phyloP scores from a whole-genome alignment of 2,329 filamentous ascomycete species.

The Venturia asperata region DNA sequence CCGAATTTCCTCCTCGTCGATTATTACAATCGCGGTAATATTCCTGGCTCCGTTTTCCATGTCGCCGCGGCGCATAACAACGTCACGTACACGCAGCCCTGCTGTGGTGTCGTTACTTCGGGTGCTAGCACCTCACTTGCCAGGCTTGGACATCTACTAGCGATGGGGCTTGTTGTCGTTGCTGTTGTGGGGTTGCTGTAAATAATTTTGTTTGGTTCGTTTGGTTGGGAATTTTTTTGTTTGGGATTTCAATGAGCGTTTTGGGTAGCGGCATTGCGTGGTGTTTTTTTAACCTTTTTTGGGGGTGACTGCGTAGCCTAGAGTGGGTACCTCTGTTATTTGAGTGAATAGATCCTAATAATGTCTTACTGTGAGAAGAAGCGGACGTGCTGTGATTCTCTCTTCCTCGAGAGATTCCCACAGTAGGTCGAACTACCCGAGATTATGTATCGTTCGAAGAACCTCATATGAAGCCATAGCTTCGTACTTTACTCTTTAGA shows the following conservation, averaged over 20 bases:
- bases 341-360: neutral
- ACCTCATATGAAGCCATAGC: no score
- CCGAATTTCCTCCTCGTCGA: slow-evolving; percentile 38
- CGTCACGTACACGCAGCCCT: slow-evolving; percentile 57
- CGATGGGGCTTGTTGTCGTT: neutral
- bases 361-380: no score
- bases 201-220: neutral
- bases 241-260: neutral
- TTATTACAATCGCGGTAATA: slow-evolving; percentile 34
- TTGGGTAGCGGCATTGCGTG: slow-evolving; percentile 15
- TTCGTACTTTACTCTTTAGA: no score
- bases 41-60: slow-evolving; percentile 35
- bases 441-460: no score
- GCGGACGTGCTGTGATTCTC: no score
- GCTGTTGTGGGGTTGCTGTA: neutral
- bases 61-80: slow-evolving; percentile 53
- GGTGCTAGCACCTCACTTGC: neutral
- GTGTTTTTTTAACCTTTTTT: no score
- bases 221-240: neutral
- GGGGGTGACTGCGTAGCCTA: neutral
- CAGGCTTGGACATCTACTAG: neutral
- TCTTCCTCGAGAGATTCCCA: no score
- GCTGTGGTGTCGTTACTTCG: slow-evolving; percentile 43
- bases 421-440: no score
- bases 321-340: no score